Evolutionary conservation across 805 yeast genomes (phyloP), one percentile per base, ranked within the genome.

Genomic region (Candida sithepensis): DNA sequence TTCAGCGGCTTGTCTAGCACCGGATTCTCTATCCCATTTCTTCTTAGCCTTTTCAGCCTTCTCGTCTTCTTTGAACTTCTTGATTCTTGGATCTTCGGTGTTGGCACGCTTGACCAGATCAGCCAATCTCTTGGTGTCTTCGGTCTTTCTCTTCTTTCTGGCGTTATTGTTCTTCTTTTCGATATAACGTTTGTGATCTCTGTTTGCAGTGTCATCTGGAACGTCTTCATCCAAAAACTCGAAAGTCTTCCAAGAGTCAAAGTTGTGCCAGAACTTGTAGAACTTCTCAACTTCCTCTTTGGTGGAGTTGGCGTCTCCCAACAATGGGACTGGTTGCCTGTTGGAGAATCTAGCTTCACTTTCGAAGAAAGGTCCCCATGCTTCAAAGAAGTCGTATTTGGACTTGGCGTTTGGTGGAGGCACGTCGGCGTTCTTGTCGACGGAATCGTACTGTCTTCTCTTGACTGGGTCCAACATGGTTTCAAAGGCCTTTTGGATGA

Each of bases 21-120:
- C 98, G 46, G 98, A 96, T 70, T 91, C 98, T 69, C 84, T 87
- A 71, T 94, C 98, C 98, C 98, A 92, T 73, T 92, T 94, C 78
- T 77, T 82, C 70, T 82, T 82, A 66, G 88, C 99, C 78, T 92
- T 92, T 68, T 88, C 98, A 69, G 84, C 84, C 82, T 88, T 88
- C 71, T 91, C 98, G 44, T 81, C 87, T 58, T 92, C 96, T 76
- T 91, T 92, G 84, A 91, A 91, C 64, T 78, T 65, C 74, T 84
- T 88, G 71, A 94, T 88, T 75, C 99, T 87, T 59, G 99, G 98
- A 71, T 94, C 99, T 72, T 87, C 94, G 54, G 78, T 64, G 63
- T 86, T 77, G 37, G 96, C 97, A 68, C 94, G 82, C 70, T 88
- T 96, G 45, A 94, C 92, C 49, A 89, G 72, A 62, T 86, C 89